Percentiles rank a stretch among this genome's conserved stretches.
These are phyloP conservation scores for Beauveria medogensis DNA, from an alignment of 2,329 filamentous ascomycete genomes.

Conservation along the genomic window DNA sequence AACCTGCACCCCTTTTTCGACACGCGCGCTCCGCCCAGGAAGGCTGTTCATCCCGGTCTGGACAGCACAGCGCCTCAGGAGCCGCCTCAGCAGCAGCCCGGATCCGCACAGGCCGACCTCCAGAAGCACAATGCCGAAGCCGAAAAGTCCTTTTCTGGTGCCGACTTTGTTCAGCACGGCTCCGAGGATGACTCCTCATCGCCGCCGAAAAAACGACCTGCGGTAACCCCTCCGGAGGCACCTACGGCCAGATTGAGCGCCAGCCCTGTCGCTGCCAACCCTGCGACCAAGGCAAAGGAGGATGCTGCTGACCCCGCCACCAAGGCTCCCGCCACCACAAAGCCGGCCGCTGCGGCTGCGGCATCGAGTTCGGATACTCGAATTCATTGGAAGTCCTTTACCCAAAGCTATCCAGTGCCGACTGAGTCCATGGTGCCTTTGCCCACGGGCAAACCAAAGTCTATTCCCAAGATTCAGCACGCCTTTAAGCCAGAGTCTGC, in stretches of 20 bases:
- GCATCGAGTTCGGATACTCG: background rate
- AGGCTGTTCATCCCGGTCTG: background rate
- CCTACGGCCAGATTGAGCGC: background rate
- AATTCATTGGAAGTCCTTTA: slow-evolving; percentile 63
- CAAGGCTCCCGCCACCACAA: background rate
- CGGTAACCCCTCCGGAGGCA: background rate
- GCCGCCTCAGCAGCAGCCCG: background rate
- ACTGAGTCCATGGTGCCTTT: slow-evolving; percentile 63
- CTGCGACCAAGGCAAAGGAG: background rate
- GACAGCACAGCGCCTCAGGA: background rate
- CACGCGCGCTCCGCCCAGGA: background rate
- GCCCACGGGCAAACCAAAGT: slow-evolving; percentile 61
- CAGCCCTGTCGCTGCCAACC: background rate
- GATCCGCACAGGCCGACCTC: background rate
- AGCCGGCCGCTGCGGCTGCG: background rate
- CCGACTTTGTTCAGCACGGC: background rate
- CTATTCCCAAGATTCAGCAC: slow-evolving; percentile 71
- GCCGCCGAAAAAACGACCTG: background rate
- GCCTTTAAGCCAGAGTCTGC: slow-evolving; percentile 59
- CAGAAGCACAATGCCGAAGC: background rate
- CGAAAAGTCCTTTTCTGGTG: background rate
- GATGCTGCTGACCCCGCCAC: background rate
- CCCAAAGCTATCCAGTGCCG: slow-evolving; percentile 71
- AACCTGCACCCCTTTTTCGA: slow-evolving; percentile 1
- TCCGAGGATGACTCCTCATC: background rate